A percentile compares a stretch with the other conserved stretches of the same genome.
phyloP scores from a whole-genome alignment of 2,329 filamentous ascomycete genomes.

The Beauveria rudraprayagi region DNA sequence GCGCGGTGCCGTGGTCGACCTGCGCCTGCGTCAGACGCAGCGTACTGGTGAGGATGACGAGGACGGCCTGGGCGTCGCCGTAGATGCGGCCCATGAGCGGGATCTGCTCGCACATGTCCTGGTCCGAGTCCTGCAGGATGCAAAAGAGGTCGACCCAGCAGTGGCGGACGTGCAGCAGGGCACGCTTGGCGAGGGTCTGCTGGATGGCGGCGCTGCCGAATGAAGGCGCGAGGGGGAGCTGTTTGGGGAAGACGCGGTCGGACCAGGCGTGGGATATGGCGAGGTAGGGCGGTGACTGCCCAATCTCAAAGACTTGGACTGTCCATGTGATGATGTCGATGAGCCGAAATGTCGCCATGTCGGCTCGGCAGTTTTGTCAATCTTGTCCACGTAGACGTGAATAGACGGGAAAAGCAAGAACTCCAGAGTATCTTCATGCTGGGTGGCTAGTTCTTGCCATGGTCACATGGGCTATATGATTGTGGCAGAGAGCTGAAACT shows the following conservation, averaged over 20 bases:
- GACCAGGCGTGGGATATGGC: conserved; percentile 3
- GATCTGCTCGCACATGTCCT: conserved; percentile 2
- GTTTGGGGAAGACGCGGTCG: neutral
- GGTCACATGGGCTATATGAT: too few relatives aligned
- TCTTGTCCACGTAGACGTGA: too few relatives aligned
- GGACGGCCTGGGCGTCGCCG: neutral
- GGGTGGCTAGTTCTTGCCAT: too few relatives aligned
- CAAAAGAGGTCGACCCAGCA: conserved; percentile 7
- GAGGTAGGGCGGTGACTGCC: neutral
- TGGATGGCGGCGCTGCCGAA: neutral
- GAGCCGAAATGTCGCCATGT: neutral
- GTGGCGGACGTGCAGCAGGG: neutral
- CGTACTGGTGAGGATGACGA: neutral
- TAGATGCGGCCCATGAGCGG: conserved; percentile 4
- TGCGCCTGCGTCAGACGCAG: neutral
- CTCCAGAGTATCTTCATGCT: too few relatives aligned
- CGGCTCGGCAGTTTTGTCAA: neutral
- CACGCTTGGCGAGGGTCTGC: neutral
- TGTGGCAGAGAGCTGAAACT: too few relatives aligned
- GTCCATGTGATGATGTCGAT: neutral
- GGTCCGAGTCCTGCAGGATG: conserved; percentile 1
- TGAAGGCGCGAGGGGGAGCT: neutral
- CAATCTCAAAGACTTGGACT: neutral
- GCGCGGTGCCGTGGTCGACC: neutral
- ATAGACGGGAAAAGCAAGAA: too few relatives aligned